phyloP scores from a whole-genome alignment of 2,329 filamentous ascomycete species.

The Apiospora rasikravindrae region DNA sequence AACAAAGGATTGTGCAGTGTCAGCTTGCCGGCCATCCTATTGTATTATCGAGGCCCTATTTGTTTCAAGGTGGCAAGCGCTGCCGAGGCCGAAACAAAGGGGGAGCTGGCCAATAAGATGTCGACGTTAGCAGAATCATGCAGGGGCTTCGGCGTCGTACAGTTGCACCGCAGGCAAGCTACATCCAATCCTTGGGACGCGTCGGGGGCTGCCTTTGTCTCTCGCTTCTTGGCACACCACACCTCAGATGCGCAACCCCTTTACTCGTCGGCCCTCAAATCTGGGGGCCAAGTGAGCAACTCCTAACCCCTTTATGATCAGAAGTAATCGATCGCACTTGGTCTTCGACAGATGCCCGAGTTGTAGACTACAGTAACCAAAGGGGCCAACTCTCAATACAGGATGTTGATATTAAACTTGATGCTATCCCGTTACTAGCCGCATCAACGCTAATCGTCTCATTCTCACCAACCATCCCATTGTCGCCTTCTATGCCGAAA shows the following conservation, averaged over 20 bases:
- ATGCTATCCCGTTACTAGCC: too few relatives aligned
- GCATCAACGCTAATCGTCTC: background rate
- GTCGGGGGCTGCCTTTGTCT: background rate
- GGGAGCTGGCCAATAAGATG: background rate
- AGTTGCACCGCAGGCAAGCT: constrained; percentile 3
- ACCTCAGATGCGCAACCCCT: background rate
- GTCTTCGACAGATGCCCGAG: too few relatives aligned
- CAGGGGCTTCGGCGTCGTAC: background rate
- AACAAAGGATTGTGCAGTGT: background rate
- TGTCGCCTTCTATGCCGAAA: too few relatives aligned
- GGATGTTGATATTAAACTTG: too few relatives aligned
- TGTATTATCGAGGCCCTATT: background rate
- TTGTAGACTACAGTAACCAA: background rate
- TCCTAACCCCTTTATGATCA: background rate
- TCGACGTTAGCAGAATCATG: background rate
- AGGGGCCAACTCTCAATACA: background rate
- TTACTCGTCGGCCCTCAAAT: background rate
- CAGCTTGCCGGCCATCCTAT: background rate
- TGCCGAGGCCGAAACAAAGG: constrained; percentile 11
- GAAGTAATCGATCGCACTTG: background rate
- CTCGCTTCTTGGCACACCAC: background rate
- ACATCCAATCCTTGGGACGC: background rate
- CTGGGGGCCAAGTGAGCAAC: background rate
- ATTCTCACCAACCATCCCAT: too few relatives aligned
- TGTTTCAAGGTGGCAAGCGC: constrained; percentile 2